Base-by-base conservation (phyloP, 345 rosid genomes). In the Pistacia atlantica region DNA sequence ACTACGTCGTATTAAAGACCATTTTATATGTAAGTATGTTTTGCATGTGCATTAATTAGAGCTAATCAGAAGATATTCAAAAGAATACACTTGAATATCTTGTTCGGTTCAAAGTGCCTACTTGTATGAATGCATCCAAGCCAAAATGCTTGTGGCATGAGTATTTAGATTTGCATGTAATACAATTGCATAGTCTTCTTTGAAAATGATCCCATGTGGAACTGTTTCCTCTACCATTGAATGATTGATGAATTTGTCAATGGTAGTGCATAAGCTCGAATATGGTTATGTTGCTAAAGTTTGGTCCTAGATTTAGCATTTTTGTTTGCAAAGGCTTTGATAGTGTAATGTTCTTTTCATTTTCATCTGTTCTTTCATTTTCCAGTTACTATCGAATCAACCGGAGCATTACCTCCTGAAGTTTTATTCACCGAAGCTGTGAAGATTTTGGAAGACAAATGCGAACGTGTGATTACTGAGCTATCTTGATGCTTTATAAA, bases 361-460 rank as follows among this genome's bases (percentile, higher is more conserved):
- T 60, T 45, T 48, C n/a, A 22, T 35, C 14, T 74, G 16, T 51
- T 69, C 38, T 54, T n/a, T 74, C n/a, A n/a, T 52, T 69, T 13
- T 52, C 25, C 79, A 95, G 99, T 95, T 81, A 93, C 86, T 0
- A 89, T 96, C 18, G 98, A 96, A 87, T 96, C 98, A 16, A 89
- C 93, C 0, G 99, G 98, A 77, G 88, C 93, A 71, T 82, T 90
- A 79, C 90, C 93, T 73, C 98, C 99, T 4, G 93, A 96, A 51
- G 89, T 83, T 48, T 80, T 94, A 72, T 94, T 92, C 72, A 90
- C 95, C 0, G 98, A 95, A 85, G 98, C 99, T 13, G 97, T 93
- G 84, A 93, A 90, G 87, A 86, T 91, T 75, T 84, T 95, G 83
- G 97, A 95, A 86, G 89, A 87, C 54, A 95, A 95, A 72, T 93